A percentile compares a stretch with the other conserved stretches of the same genome.
Conservation (phyloP, 176 grass and related monocot genomes). For the Dactylis glomerata region DNA sequence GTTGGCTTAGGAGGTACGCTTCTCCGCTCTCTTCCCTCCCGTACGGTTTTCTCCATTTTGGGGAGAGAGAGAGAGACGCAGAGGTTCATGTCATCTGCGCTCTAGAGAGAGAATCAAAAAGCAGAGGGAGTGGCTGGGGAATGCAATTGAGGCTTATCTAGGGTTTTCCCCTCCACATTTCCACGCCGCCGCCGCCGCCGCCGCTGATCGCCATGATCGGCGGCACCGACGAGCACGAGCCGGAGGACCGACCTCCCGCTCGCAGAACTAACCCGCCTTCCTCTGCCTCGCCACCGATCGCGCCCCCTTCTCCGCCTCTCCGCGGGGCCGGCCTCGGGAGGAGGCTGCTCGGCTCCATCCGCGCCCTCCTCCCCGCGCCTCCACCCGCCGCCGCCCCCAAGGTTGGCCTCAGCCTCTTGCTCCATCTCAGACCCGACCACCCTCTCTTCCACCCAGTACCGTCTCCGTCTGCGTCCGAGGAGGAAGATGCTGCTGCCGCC, state of each 20-base stretch:
- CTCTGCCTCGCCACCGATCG: background rate
- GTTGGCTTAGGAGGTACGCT: too few relatives aligned
- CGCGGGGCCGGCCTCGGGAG: background rate
- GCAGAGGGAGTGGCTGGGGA: background rate
- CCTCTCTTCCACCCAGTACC: background rate
- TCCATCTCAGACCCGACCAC: background rate
- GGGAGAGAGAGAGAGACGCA: too few relatives aligned
- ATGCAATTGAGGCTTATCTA: background rate
- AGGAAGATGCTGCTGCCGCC: background rate
- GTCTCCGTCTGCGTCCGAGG: background rate
- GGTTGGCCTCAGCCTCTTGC: constrained; percentile 10
- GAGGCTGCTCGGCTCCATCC: constrained; percentile 28
- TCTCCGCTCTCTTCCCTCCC: too few relatives aligned
- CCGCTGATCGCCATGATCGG: background rate
- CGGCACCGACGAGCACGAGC: background rate
- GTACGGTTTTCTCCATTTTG: too few relatives aligned
- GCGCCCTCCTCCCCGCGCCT: background rate
- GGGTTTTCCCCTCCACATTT: background rate
- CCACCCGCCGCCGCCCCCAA: background rate
- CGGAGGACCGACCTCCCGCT: background rate
- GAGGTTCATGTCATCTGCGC: background rate
- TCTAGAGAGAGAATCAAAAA: background rate
- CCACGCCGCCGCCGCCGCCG: background rate
- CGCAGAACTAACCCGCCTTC: background rate
- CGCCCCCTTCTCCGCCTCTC: background rate